phyloP scores from a whole-genome alignment of 164 flowering plant species.

The Platanus orientalis region DNA sequence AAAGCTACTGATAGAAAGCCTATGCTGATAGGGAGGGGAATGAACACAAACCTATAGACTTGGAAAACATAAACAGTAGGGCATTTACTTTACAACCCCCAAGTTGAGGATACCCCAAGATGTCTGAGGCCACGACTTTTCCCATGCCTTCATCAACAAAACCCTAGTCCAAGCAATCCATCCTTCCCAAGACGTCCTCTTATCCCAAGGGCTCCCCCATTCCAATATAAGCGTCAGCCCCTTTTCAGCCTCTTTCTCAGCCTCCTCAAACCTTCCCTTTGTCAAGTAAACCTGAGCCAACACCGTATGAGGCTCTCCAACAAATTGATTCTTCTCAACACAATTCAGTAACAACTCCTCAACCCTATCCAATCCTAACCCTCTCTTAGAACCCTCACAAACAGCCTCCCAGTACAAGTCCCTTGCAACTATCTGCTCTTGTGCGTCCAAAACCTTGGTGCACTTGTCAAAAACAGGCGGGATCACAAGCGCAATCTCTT shows the following conservation, averaged over 20 bases:
- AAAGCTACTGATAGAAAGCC: too few species aligned
- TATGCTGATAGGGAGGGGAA: too few species aligned
- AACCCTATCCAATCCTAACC: constrained; percentile 38
- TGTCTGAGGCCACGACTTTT: constrained; percentile 67
- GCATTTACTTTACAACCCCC: constrained; percentile 57
- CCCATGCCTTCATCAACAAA: constrained; percentile 71
- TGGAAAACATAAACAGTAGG: too few species aligned
- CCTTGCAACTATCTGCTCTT: constrained; percentile 64
- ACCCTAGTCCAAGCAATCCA: constrained; percentile 95
- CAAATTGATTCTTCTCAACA: constrained; percentile 79
- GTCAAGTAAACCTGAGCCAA: constrained; percentile 64
- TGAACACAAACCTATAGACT: too few species aligned
- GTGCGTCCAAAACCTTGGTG: constrained; percentile 53
- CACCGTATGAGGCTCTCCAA: constrained; percentile 83
- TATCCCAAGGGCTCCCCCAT: constrained; percentile 98
- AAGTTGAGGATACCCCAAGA: constrained; percentile 88
- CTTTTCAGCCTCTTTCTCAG: constrained; percentile 56
- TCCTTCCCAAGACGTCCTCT: constrained; percentile 95
- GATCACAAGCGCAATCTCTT: constrained; percentile 63
- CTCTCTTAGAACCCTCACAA: constrained; percentile 28
- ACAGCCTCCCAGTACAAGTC: constrained; percentile 91
- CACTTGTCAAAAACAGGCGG: constrained; percentile 79
- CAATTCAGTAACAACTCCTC: constrained; percentile 56
- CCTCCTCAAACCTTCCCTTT: constrained; percentile 67
- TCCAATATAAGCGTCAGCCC: constrained; percentile 71